A percentile compares a stretch with the other conserved stretches of the same genome.
These are phyloP conservation scores for Seiridium unicorne DNA, from an alignment of 2,329 filamentous ascomycete species.

Conservation along the genomic window DNA sequence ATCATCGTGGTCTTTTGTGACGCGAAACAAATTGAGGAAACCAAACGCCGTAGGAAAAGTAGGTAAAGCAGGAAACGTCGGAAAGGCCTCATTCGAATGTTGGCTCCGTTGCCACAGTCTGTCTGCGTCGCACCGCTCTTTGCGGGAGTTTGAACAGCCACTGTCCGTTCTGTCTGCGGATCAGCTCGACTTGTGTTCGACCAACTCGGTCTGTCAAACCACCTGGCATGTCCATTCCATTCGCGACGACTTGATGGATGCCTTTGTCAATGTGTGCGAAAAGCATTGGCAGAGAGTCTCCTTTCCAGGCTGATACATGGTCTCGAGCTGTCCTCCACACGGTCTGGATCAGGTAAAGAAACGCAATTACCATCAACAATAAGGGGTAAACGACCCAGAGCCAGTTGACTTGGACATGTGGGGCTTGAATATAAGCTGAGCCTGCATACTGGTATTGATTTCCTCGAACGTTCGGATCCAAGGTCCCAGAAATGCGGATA, in stretches of 20 bases:
- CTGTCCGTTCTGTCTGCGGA: conserved; percentile 29
- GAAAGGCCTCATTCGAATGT: neutral
- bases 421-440: conserved; percentile 23
- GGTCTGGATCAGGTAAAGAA: conserved; percentile 33
- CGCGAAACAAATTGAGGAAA: no score
- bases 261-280: conserved; percentile 33
- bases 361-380: conserved; percentile 29
- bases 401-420: conserved; percentile 33
- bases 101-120: neutral
- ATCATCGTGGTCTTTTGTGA: no score
- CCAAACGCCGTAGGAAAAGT: no score
- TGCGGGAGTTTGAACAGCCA: conserved; percentile 30
- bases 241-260: conserved; percentile 27
- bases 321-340: conserved; percentile 32
- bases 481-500: conserved; percentile 29
- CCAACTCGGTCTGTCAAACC: conserved; percentile 32
- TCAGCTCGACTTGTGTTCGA: conserved; percentile 30
- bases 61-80: no score
- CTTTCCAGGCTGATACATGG: conserved; percentile 35
- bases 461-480: conserved; percentile 3
- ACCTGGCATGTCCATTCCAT: conserved; percentile 34
- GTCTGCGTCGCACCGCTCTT: neutral
- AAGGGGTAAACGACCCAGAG: conserved; percentile 35
- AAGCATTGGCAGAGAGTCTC: conserved; percentile 35
- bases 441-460: conserved; percentile 27